Conservation (phyloP, 805 yeast genomes). For the Candida oleophila region DNA sequence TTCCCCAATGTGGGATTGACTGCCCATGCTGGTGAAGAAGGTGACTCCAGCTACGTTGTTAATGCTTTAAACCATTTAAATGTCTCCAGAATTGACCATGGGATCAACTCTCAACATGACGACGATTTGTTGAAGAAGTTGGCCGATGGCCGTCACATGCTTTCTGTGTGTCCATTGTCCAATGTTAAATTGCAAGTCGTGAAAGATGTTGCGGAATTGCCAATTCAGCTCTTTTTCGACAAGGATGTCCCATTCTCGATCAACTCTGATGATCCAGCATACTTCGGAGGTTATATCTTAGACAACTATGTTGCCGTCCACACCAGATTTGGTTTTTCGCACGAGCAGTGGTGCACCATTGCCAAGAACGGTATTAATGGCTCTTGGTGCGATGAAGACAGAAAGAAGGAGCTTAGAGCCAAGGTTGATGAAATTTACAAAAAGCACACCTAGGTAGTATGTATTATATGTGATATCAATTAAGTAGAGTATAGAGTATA, state of each 20-base stretch:
- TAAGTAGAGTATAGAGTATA: background rate
- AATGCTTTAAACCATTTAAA: slow-evolving; percentile 58
- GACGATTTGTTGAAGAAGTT: slow-evolving; percentile 54
- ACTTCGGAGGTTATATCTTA: slow-evolving; percentile 80
- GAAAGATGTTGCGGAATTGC: slow-evolving; percentile 62
- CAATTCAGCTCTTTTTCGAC: slow-evolving; percentile 60
- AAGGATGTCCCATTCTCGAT: slow-evolving; percentile 67
- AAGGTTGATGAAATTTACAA: slow-evolving; percentile 42
- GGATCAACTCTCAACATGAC: slow-evolving; percentile 63
- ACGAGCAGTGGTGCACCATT: slow-evolving; percentile 60
- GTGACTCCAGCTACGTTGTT: slow-evolving; percentile 66
- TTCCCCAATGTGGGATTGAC: slow-evolving; percentile 62
- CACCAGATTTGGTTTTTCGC: slow-evolving; percentile 57
- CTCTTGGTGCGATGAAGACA: slow-evolving; percentile 64
- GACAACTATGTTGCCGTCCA: slow-evolving; percentile 73
- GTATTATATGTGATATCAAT: too few relatives aligned
- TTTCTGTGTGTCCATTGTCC: slow-evolving; percentile 76
- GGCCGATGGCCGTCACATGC: slow-evolving; percentile 53
- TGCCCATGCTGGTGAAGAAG: slow-evolving; percentile 92
- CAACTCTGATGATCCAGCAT: slow-evolving; percentile 80
- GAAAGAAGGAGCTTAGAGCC: slow-evolving; percentile 49
- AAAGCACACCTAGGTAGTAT: background rate
- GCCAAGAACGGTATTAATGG: slow-evolving; percentile 69
- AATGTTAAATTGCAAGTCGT: slow-evolving; percentile 77
- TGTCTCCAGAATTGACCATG: slow-evolving; percentile 78